These are phyloP conservation scores for Hymenoscyphus linearis DNA, from an alignment of 2,329 filamentous ascomycete species.

Conservation along the genomic window DNA sequence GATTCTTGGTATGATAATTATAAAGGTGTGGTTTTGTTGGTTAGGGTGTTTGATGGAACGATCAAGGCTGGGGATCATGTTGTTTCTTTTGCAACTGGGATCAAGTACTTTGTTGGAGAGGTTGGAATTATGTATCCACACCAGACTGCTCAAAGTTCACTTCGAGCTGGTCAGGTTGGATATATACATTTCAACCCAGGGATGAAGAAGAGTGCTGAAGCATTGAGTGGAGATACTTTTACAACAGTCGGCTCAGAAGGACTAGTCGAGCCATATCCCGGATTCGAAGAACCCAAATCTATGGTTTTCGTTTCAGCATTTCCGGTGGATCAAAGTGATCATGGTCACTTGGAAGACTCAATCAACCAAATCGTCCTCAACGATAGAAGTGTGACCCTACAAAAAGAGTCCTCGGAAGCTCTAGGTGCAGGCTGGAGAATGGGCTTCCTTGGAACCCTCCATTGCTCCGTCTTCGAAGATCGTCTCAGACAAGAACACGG, in stretches of 20 bases:
- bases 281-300: constrained; percentile 94
- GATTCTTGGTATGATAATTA: constrained; percentile 99
- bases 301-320: constrained; percentile 99
- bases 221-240: constrained; percentile 93
- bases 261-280: constrained; percentile 73
- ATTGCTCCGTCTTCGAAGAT: constrained; percentile 99
- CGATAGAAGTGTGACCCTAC: constrained; percentile 87
- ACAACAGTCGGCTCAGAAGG: constrained; percentile 75
- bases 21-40: constrained; percentile 84
- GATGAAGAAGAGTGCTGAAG: constrained; percentile 95
- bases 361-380: constrained; percentile 92
- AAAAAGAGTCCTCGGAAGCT: constrained; percentile 92
- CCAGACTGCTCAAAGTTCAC: constrained; percentile 70
- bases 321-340: constrained; percentile 84
- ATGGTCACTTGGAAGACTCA: constrained; percentile 82
- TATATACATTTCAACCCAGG: constrained; percentile 97
- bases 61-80: constrained; percentile 79
- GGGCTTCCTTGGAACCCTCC: constrained; percentile 91
- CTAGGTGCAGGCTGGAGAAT: constrained; percentile 90
- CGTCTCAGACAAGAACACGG: constrained; percentile 91
- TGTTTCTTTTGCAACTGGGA: constrained; percentile 80
- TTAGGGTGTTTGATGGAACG: constrained; percentile 84
- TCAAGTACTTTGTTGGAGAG: constrained; percentile 90
- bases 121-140: constrained; percentile 95
- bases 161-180: constrained; percentile 90